A percentile compares a stretch with the other conserved stretches of the same genome.
These are phyloP conservation scores for Chaetomium globosum DNA, from an alignment of 2,329 filamentous ascomycete species.

Conservation along the genomic window DNA sequence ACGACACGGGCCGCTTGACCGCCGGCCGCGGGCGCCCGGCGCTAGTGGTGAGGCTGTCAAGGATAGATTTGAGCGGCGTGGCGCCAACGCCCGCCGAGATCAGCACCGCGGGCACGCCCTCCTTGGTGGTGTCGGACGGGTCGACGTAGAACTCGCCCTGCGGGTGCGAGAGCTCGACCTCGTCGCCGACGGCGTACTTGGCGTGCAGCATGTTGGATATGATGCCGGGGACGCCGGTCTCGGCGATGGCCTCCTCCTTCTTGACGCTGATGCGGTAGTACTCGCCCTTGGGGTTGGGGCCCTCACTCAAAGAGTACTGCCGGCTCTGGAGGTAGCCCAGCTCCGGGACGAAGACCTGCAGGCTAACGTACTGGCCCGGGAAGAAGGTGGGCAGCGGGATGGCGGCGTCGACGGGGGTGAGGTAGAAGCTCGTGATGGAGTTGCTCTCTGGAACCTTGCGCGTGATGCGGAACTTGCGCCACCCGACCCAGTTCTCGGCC, in stretches of 20 bases:
- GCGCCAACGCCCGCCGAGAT: conserved; percentile 70
- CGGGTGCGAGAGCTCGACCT: conserved; percentile 59
- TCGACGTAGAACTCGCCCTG: conserved; percentile 66
- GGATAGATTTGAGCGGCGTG: conserved; percentile 67
- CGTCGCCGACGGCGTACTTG: conserved; percentile 53
- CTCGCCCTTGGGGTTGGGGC: conserved; percentile 49
- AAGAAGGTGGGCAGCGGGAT: conserved; percentile 62
- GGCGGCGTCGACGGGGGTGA: conserved; percentile 62
- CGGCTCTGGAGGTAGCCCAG: conserved; percentile 68
- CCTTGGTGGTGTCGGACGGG: conserved; percentile 45
- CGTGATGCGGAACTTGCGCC: conserved; percentile 67
- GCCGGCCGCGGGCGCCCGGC: conserved; percentile 29
- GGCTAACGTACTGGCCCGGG: conserved; percentile 73
- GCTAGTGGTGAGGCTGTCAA: conserved; percentile 56
- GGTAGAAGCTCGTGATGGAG: conserved; percentile 70
- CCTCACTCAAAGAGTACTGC: conserved; percentile 74
- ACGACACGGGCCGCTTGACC: conserved; percentile 56
- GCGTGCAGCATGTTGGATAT: conserved; percentile 58
- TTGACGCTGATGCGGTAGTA: conserved; percentile 78
- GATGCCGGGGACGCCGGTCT: conserved; percentile 48
- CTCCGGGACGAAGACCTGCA: conserved; percentile 60
- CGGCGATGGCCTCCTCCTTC: conserved; percentile 51
- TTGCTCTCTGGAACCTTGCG: conserved; percentile 67
- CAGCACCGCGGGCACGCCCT: conserved; percentile 60
- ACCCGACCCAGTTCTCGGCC: conserved; percentile 63